These are phyloP conservation scores for Xylona heveae DNA, from an alignment of 495 filamentous ascomycete genomes.

Conservation along the genomic window DNA sequence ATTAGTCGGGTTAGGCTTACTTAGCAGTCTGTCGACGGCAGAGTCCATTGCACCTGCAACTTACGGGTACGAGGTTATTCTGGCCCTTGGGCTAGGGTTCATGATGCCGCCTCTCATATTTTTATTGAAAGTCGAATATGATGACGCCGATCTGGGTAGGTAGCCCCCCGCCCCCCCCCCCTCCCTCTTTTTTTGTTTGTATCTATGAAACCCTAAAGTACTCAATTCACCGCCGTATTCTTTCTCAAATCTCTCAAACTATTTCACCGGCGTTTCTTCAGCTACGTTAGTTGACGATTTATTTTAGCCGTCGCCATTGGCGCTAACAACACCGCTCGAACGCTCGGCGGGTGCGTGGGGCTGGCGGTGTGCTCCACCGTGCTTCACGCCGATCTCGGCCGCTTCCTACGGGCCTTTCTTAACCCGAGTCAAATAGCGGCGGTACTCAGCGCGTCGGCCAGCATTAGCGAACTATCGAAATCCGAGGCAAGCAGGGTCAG, in stretches of 20 bases:
- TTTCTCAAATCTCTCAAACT: too few relatives aligned
- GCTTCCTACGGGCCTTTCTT: slow-evolving; percentile 5
- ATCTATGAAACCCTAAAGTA: not conserved
- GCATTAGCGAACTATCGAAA: too few relatives aligned
- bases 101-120: too few relatives aligned
- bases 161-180: not conserved
- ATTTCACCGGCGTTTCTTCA: too few relatives aligned
- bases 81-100: slow-evolving; percentile 15
- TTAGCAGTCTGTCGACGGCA: not conserved
- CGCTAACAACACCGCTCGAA: slow-evolving; percentile 10
- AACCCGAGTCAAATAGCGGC: slow-evolving; percentile 6
- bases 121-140: too few relatives aligned
- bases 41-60: slow-evolving; percentile 5
- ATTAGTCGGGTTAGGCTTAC: not conserved
- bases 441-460: too few relatives aligned
- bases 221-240: too few relatives aligned
- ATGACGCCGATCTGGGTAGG: too few relatives aligned
- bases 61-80: slow-evolving; percentile 15
- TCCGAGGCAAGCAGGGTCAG: too few relatives aligned
- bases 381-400: slow-evolving; percentile 5
- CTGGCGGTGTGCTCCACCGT: slow-evolving; percentile 10
- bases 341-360: slow-evolving; percentile 9
- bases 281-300: not conserved
- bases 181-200: too few relatives aligned
- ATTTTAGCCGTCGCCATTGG: slow-evolving; percentile 7